Base-by-base conservation (phyloP, 768 basidiomycete species). In the Gymnopilus junonius region DNA sequence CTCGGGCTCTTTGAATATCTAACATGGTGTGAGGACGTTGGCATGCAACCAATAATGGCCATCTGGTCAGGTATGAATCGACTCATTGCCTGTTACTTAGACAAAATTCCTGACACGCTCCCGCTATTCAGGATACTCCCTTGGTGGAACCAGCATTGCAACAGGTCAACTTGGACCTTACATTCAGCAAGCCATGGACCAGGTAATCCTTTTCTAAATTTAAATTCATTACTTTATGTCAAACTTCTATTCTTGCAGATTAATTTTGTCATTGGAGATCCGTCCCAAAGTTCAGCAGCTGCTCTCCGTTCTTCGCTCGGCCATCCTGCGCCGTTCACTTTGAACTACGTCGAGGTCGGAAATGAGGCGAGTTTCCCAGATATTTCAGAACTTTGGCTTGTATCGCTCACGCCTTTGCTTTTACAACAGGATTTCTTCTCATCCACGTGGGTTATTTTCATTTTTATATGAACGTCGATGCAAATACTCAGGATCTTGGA, bases 41-140 rank as follows among this genome's bases (percentile, higher is more conserved):
- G 78, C 4, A 85, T 85, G 83, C 80, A 83, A 61, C 80, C 86
- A 4, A 86, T 89, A 67, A 86, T 89, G 86, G 87, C 84, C 21
- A 82, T 89, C 45, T 88, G 83, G 84, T 78, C 85, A 62, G 86
- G 85, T 79, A 35, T 10, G n/a, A 25, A 5, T 29, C 23, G 14
- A 6, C 4, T 42, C 17, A n/a, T n/a, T 6, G 10, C n/a, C 2
- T 2, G 17, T 6, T 21, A 42, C n/a, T 11, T 21, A n/a, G 43
- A 35, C 3, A 27, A 21, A 14, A 17, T 23, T 56, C 35, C 4
- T n/a, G n/a, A n/a, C n/a, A n/a, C 11, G 1, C 3, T 20, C 17
- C 3, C 21, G 27, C 20, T 45, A 3, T 21, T 6, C 21, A 58
- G 57, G 57, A 35, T 88, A 81, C 67, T 78, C 84, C 1, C 80